Percentiles rank a stretch among this genome's conserved stretches.
These are phyloP conservation scores for Ruellia speciosa DNA, from an alignment of 305 asterid genomes.

Conservation along the genomic window DNA sequence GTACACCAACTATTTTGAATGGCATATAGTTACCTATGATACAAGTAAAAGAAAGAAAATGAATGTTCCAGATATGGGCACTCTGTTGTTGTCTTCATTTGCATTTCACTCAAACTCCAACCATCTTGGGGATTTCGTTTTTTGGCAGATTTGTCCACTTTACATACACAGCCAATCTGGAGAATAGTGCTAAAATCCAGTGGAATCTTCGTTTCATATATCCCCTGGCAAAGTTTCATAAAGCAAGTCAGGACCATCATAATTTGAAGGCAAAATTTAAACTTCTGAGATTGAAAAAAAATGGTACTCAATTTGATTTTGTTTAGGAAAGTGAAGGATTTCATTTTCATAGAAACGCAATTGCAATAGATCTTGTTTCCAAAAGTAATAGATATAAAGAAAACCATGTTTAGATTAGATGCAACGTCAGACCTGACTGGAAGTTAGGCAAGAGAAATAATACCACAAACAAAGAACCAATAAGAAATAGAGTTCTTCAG, in stretches of 20 bases:
- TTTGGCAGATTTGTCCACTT: conserved; percentile 15
- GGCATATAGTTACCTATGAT: conserved; percentile 61
- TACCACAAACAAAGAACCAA: conserved; percentile 16
- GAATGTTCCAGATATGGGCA: conserved; percentile 85
- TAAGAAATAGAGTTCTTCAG: no score
- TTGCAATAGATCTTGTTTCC: not conserved
- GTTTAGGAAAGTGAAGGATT: not conserved
- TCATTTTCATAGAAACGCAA: not conserved
- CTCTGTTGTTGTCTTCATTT: conserved; percentile 97
- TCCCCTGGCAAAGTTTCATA: no score
- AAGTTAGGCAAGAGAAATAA: conserved; percentile 3
- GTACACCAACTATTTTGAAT: conserved; percentile 11
- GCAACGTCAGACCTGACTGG: not conserved
- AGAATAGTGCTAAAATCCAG: no score
- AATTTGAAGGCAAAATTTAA: no score
- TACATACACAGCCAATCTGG: no score
- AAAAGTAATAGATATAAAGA: not conserved
- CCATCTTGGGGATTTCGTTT: conserved; percentile 65
- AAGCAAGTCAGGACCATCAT: no score
- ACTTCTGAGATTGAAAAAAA: no score
- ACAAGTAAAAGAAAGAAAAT: conserved; percentile 72
- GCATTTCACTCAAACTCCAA: conserved; percentile 86
- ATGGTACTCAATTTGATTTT: no score
- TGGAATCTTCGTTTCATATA: no score
- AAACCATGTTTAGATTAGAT: no score